A percentile compares a stretch with the other conserved stretches of the same genome.
phyloP scores from a whole-genome alignment of 352 stramenopile species.

The Thraustochytrium striatum region DNA sequence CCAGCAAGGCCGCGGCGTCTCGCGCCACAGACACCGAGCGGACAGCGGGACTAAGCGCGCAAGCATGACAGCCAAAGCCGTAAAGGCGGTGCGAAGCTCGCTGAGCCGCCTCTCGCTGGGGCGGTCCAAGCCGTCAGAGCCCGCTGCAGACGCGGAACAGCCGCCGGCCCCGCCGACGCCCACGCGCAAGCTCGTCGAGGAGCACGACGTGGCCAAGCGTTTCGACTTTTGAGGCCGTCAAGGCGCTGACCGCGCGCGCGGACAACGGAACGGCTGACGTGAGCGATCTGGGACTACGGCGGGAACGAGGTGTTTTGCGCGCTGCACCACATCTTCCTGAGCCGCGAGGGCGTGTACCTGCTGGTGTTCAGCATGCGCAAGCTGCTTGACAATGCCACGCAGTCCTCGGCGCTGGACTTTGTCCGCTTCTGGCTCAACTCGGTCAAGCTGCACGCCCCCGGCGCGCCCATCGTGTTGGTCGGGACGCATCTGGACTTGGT shows the following conservation, averaged over 20 bases:
- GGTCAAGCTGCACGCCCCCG: constrained; percentile 21
- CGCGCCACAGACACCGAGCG: background rate
- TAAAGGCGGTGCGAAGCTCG: too few relatives aligned
- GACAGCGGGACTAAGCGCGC: background rate
- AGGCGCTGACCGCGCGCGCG: constrained; percentile 3
- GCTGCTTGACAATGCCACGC: background rate
- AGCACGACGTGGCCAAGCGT: background rate
- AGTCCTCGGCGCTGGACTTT: background rate
- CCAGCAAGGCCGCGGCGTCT: background rate
- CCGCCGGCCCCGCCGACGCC: too few relatives aligned
- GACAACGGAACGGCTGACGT: constrained; percentile 2
- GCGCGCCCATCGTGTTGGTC: background rate
- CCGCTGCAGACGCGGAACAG: too few relatives aligned
- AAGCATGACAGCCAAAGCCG: too few relatives aligned
- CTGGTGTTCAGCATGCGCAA: constrained; percentile 35
- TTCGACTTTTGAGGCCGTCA: background rate
- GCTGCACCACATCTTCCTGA: constrained; percentile 47
- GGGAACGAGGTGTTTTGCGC: constrained; percentile 49
- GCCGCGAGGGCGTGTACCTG: constrained; percentile 41
- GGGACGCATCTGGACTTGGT: background rate
- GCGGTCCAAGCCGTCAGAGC: too few relatives aligned
- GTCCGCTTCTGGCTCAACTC: background rate
- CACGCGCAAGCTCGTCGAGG: background rate
- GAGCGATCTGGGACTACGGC: constrained; percentile 48
- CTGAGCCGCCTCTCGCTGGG: too few relatives aligned